phyloP scores from a whole-genome alignment of 257 asterid species.

The Solanum pennellii region DNA sequence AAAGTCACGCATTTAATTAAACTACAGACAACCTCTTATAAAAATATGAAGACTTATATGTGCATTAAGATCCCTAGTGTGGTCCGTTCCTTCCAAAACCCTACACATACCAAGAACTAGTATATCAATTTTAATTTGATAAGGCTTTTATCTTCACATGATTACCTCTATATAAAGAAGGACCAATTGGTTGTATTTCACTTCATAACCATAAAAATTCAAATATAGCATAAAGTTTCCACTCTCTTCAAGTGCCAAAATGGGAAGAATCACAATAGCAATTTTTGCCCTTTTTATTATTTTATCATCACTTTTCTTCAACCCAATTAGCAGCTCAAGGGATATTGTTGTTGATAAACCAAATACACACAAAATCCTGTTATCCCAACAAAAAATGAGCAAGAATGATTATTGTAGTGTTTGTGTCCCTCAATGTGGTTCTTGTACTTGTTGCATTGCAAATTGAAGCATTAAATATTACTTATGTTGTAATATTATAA shows the following conservation, averaged over 20 bases:
- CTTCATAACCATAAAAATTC: neutral
- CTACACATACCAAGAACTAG: neutral
- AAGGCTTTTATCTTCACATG: neutral
- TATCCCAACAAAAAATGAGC: too few relatives aligned
- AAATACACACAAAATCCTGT: neutral
- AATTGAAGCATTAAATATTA: neutral
- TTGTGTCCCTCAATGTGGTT: neutral
- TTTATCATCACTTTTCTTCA: neutral
- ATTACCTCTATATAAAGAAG: neutral
- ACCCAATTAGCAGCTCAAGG: neutral
- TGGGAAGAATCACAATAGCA: neutral
- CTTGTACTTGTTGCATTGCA: neutral
- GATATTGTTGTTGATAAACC: neutral
- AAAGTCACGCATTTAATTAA: too few relatives aligned
- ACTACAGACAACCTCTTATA: too few relatives aligned
- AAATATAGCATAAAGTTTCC: neutral
- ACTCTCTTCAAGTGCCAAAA: neutral
- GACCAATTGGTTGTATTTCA: neutral
- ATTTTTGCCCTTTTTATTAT: neutral
- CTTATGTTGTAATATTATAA: neutral
- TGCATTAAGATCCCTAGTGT: too few relatives aligned
- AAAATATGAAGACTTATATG: too few relatives aligned
- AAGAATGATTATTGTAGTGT: neutral
- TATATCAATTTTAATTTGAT: too few relatives aligned
- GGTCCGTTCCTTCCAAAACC: too few relatives aligned